phyloP scores from a whole-genome alignment of 1,284 basidiomycete species.

The Heterobasidion irregulare region DNA sequence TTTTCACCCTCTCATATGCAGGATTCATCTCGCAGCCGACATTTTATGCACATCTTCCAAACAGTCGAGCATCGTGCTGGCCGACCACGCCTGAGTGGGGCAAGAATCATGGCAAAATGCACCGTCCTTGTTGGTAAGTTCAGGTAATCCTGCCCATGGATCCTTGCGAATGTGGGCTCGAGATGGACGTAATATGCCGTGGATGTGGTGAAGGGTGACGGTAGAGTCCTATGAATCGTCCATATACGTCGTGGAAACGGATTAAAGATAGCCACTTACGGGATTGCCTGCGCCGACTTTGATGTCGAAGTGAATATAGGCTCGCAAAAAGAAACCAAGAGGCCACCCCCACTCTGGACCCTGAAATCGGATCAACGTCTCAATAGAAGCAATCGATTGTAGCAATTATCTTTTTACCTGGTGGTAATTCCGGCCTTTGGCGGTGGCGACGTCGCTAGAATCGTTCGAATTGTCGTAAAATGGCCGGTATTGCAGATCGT shows the following conservation, averaged over 20 bases:
- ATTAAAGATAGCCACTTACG: slow-evolving; percentile 33
- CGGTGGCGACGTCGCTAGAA: slow-evolving; percentile 68
- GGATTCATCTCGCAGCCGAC: background rate
- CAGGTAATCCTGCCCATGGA: slow-evolving; percentile 87
- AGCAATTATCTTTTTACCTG: slow-evolving; percentile 39
- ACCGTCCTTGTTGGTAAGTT: slow-evolving; percentile 84
- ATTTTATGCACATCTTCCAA: slow-evolving; percentile 61
- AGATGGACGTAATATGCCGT: slow-evolving; percentile 60
- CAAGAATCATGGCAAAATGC: slow-evolving; percentile 81
- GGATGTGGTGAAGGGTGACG: slow-evolving; percentile 73
- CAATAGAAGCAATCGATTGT: slow-evolving; percentile 7
- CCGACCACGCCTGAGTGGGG: slow-evolving; percentile 88
- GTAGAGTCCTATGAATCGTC: slow-evolving; percentile 47
- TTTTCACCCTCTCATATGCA: no score
- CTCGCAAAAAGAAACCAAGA: slow-evolving; percentile 89
- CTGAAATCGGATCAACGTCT: slow-evolving; percentile 22
- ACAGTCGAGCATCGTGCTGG: slow-evolving; percentile 83
- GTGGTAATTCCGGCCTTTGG: slow-evolving; percentile 89
- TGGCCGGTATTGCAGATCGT: slow-evolving; percentile 80
- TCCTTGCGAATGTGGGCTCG: slow-evolving; percentile 72
- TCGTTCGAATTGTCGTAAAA: slow-evolving; percentile 92
- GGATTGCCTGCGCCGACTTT: slow-evolving; percentile 50
- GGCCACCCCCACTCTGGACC: slow-evolving; percentile 94
- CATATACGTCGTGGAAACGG: background rate
- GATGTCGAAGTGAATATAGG: slow-evolving; percentile 83